A percentile compares a stretch with the other conserved stretches of the same genome.
Conservation (phyloP, 305 asterid genomes). For the Fraxinus platypoda region DNA sequence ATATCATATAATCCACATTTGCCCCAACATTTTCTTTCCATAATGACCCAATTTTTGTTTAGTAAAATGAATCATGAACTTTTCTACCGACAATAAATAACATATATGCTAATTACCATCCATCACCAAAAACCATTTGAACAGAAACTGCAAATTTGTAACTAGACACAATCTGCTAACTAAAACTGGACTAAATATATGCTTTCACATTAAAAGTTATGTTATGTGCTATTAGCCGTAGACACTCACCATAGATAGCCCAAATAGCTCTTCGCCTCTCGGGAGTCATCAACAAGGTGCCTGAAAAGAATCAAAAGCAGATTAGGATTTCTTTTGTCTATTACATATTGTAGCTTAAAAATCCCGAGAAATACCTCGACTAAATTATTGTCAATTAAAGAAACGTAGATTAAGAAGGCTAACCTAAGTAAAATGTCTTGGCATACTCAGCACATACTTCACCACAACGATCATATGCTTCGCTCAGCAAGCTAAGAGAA, state of each 20-base stretch:
- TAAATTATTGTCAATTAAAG: conserved; percentile 23
- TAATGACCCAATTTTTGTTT: neutral
- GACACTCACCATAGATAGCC: conserved; percentile 89
- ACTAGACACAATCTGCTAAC: neutral
- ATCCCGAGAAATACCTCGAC: neutral
- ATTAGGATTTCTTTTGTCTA: neutral
- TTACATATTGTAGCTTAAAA: neutral
- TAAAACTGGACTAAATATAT: neutral
- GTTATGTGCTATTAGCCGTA: conserved; percentile 2
- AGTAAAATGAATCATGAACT: neutral
- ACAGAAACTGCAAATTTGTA: neutral
- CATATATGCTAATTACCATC: neutral
- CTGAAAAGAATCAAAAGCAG: conserved; percentile 41
- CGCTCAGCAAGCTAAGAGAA: conserved; percentile 59
- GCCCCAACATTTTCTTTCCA: neutral
- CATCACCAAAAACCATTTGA: neutral
- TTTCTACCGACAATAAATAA: neutral
- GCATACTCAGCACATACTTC: conserved; percentile 98
- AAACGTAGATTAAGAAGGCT: conserved; percentile 31
- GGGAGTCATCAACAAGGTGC: conserved; percentile 91
- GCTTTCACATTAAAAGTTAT: neutral
- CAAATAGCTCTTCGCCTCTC: conserved; percentile 92
- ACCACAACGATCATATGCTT: conserved; percentile 92
- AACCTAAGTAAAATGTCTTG: conserved; percentile 94
- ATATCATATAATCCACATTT: neutral